phyloP scores from a whole-genome alignment of 495 filamentous ascomycete genomes.

The Talaromyces nanjingensis region DNA sequence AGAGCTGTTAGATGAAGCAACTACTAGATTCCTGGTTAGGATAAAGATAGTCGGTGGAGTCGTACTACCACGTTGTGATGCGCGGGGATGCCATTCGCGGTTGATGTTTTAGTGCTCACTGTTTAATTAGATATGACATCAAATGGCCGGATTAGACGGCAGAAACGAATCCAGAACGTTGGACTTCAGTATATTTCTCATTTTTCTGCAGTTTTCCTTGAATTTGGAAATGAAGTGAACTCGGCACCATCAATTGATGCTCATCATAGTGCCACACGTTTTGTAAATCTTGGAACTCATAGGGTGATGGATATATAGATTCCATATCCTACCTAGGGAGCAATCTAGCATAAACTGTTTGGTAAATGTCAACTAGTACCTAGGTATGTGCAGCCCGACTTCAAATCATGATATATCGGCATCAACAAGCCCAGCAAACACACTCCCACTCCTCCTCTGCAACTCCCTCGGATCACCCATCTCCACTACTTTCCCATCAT shows the following conservation, averaged over 20 bases:
- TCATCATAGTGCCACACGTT: neutral
- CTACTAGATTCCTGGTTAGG: neutral
- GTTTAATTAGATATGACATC: neutral
- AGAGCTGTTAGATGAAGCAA: neutral
- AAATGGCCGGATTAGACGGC: neutral
- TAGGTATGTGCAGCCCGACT: too few relatives aligned
- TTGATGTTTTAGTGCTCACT: neutral
- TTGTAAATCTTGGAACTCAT: neutral
- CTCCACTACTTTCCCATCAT: slow-evolving; percentile 20
- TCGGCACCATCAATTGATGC: neutral
- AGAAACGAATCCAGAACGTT: neutral
- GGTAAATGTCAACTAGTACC: too few relatives aligned
- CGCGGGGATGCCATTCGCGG: neutral
- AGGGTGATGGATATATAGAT: neutral
- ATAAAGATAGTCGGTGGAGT: neutral
- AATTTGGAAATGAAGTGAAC: neutral
- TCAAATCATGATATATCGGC: neutral
- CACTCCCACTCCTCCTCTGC: neutral
- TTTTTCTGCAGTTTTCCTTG: neutral
- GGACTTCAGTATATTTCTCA: neutral
- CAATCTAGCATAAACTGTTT: too few relatives aligned
- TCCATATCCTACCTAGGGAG: too few relatives aligned
- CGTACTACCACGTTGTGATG: neutral
- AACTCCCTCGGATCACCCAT: slow-evolving; percentile 43
- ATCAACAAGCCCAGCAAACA: neutral